Evolutionary conservation across 805 yeast genomes (phyloP), one percentile per base, ranked within the genome.

Genomic region (Starmera amethionina): DNA sequence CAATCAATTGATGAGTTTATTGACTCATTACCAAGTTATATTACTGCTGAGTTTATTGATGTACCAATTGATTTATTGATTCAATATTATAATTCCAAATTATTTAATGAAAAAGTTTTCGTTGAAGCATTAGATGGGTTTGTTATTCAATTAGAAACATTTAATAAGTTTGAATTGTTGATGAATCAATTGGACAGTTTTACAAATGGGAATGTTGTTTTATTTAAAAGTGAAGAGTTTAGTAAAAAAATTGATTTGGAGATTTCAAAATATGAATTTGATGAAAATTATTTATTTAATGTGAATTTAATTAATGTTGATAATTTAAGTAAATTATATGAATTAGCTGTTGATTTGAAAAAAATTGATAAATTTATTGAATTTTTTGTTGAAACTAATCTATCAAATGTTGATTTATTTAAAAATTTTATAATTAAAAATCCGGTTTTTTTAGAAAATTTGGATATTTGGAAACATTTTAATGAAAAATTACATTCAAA

Each of bases 71-170:
- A 46, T 2, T 44, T 69, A 4, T 40, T 73, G 34, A 45, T 53
- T 2, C 40, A 48, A 7, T 67, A 62, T 38, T 45, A 70, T 14
- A 51, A 57, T 15, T 54, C 61, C 12, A 38, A 40, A 1, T 40
- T 56, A 3, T 45, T 50, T 13, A 46, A 53, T 4, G 44, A 46
- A 5, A 42, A 40, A 2, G 31, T 50, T 0, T 43, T 55, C 25
- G 42, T 57, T 22, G 63, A 59, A n/a, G 36, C 55, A 13, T 54
- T 70, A 32, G 62, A 65, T 42, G 63, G 61, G 12, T 52, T 46
- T 35, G 32, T 48, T 4, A 41, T 41, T 39, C 50, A 50, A 16
- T 42, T 51, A 3, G 46, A 56, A 1, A 36, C 47, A 13, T 32
- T 52, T 11, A 46, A 54, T 7, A 31, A 52, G 0, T 48, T 44